Percentiles rank a stretch among this genome's conserved stretches.
phyloP scores from a whole-genome alignment of 768 basidiomycete species.

The Stropharia rugosoannulata region DNA sequence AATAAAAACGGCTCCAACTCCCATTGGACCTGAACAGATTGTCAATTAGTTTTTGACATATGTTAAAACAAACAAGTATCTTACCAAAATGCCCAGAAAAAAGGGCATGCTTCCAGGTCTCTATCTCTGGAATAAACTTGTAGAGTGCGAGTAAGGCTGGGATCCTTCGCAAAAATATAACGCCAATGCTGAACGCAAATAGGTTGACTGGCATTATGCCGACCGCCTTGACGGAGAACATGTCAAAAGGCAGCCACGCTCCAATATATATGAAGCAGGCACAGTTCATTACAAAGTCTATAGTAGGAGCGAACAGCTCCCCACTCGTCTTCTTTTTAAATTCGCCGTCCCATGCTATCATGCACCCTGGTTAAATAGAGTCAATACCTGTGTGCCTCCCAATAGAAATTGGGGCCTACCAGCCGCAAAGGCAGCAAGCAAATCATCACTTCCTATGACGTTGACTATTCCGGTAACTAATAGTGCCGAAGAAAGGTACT shows the following conservation, averaged over 20 bases:
- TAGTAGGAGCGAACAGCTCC: constrained; percentile 85
- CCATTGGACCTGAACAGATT: constrained; percentile 64
- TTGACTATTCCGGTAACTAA: constrained; percentile 77
- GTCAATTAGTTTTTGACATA: background rate
- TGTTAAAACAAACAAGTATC: constrained; percentile 8
- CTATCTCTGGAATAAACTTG: constrained; percentile 84
- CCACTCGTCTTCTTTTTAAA: constrained; percentile 83
- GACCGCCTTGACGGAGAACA: constrained; percentile 54
- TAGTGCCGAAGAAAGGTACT: constrained; percentile 72
- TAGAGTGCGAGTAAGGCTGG: constrained; percentile 79
- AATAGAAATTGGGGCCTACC: constrained; percentile 35
- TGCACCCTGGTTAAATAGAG: constrained; percentile 51
- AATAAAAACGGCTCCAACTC: constrained; percentile 90
- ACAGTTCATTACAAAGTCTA: constrained; percentile 84
- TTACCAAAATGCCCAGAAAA: constrained; percentile 91
- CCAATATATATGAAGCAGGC: constrained; percentile 84
- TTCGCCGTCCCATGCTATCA: constrained; percentile 90
- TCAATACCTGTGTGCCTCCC: constrained; percentile 4
- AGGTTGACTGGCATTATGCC: constrained; percentile 73
- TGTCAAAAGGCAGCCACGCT: constrained; percentile 76
- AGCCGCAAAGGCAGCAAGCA: constrained; percentile 86
- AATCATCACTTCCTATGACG: constrained; percentile 82
- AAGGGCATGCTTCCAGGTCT: constrained; percentile 79
- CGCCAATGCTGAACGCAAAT: constrained; percentile 59
- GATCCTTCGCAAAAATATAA: constrained; percentile 77